Base-by-base conservation (phyloP, 495 filamentous ascomycete genomes). In the Jackrogersella multiformis region DNA sequence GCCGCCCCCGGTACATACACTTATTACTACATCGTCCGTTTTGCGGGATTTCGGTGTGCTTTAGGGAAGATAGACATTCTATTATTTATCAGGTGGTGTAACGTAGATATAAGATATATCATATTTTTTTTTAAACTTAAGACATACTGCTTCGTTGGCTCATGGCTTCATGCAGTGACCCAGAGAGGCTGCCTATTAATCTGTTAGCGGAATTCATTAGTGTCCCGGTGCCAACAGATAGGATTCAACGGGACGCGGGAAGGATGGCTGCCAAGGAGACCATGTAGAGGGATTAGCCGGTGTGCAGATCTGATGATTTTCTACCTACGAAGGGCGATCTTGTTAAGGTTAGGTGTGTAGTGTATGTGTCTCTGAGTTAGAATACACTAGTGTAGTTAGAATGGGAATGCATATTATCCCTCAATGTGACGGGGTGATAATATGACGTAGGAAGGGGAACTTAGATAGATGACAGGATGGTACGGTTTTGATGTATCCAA, bases 401-500 rank as follows among this genome's bases (percentile, higher is more conserved):
- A n/a, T n/a, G 38, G 51, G 23, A 35, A 32, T 38, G 9, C 46
- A 51, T 62, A 58, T 55, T 56, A 65, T 64, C 59, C 26, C 51
- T 59, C 61, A 52, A 69, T 61, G 61, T 18, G 61, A 69, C 61
- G 39, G 61, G 24, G 30, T 12, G n/a, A 51, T 20, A 45, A 21
- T 28, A 49, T 65, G 67, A 66, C 61, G 67, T 66, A 61, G 61
- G 52, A 70, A 54, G 41, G 61, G n/a, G n/a, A n/a, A n/a, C n/a
- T n/a, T n/a, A n/a, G n/a, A n/a, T n/a, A n/a, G 30, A 61, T 7
- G 30, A 32, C 9, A n/a, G 36, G 9, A 62, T 70, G 67, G 67
- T 70, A 65, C 61, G 67, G 66, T 70, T 65, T 46, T 61, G 52
- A 52, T 66, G 67, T 62, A 66, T 56, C 32, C 21, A 48, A 56